phyloP scores from a whole-genome alignment of 306 rosid species.

The Prunus armeniaca region DNA sequence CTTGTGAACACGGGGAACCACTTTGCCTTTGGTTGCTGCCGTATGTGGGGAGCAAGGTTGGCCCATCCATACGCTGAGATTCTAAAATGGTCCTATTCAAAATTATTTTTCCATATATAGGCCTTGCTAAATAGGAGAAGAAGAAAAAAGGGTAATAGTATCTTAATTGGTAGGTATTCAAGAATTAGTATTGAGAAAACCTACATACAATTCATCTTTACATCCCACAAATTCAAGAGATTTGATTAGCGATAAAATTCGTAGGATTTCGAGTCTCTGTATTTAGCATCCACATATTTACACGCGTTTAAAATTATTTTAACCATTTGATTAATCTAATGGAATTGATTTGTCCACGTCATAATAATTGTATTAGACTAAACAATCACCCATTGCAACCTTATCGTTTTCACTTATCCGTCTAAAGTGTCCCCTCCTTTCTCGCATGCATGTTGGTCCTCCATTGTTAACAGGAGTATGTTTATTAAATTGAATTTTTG shows the following conservation, averaged over 20 bases:
- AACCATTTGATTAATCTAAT: neutral
- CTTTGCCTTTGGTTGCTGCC: neutral
- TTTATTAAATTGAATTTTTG: too few species aligned
- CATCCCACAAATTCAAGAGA: too few species aligned
- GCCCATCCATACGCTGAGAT: neutral
- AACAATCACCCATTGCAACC: too few species aligned
- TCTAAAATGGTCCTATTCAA: neutral
- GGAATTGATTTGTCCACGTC: too few species aligned
- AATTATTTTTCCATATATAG: neutral
- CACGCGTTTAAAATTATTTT: neutral
- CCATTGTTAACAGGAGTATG: neutral
- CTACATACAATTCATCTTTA: neutral
- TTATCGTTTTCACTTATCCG: too few species aligned
- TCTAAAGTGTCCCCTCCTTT: too few species aligned
- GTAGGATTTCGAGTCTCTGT: neutral
- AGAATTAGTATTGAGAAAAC: neutral
- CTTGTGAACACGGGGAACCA: conserved; percentile 23
- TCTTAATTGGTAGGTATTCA: neutral
- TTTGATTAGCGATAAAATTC: too few species aligned
- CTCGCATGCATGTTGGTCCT: too few species aligned
- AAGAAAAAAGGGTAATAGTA: neutral
- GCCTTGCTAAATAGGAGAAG: neutral
- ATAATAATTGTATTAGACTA: neutral
- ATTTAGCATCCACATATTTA: too few species aligned
- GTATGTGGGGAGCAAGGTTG: conserved; percentile 6